Evolutionary conservation across 768 basidiomycete genomes (phyloP).

Genomic region (Leccinum obscurum): DNA sequence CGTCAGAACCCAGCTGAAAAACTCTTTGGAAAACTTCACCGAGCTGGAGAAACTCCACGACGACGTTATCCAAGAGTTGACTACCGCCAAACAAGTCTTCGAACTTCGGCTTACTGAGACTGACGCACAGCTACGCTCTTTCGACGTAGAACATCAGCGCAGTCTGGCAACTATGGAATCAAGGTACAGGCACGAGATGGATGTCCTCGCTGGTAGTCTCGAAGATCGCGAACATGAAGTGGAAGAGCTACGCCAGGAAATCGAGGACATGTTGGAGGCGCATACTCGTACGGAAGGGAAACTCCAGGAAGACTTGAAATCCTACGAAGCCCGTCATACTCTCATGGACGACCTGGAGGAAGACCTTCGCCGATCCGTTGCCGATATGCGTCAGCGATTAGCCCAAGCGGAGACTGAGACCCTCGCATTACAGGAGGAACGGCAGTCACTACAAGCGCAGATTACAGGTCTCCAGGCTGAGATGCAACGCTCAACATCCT

Average conservation of each 20-base stretch:
- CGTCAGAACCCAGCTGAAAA: conserved; percentile 22
- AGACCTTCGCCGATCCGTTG: conserved; percentile 41
- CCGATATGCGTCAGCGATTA: conserved; percentile 40
- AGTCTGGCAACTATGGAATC: conserved; percentile 30
- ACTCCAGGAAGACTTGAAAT: conserved; percentile 24
- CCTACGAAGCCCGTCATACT: conserved; percentile 28
- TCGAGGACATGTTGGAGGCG: conserved; percentile 40
- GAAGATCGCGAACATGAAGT: conserved; percentile 39
- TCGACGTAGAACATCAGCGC: conserved; percentile 29
- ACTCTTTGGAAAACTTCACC: conserved; percentile 23
- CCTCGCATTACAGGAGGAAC: conserved; percentile 49
- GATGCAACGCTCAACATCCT: conserved; percentile 59
- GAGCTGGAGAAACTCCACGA: conserved; percentile 29
- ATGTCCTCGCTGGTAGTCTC: conserved; percentile 39
- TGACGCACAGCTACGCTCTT: conserved; percentile 21
- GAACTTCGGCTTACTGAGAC: conserved; percentile 30
- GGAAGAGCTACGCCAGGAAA: conserved; percentile 35
- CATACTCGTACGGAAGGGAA: conserved; percentile 35
- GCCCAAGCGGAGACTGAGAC: conserved; percentile 39
- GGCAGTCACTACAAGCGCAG: conserved; percentile 49
- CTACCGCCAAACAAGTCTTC: conserved; percentile 29
- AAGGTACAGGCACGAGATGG: conserved; percentile 34
- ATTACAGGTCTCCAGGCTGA: conserved; percentile 64
- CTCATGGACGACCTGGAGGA: conserved; percentile 35
- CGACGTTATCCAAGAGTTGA: conserved; percentile 27